Conservation (phyloP, 2,329 filamentous ascomycete species). For the Sarocladium kiliense region DNA sequence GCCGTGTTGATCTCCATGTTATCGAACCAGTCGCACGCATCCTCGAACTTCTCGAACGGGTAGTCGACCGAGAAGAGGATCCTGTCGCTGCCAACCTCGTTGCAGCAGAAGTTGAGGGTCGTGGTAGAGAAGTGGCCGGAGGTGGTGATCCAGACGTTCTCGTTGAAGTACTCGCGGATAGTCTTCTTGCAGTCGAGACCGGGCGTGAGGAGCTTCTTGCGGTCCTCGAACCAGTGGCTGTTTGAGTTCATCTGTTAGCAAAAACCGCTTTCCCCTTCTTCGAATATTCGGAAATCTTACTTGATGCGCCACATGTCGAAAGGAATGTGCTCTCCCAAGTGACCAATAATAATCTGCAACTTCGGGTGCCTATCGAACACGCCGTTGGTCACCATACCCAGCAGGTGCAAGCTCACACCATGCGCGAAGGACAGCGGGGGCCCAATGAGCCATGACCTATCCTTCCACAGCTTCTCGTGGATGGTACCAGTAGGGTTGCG, state of each 20-base stretch:
- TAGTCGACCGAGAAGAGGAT: conserved; percentile 51
- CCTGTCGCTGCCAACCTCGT: conserved; percentile 42
- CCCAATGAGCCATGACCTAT: conserved; percentile 55
- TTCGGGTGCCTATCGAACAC: conserved; percentile 44
- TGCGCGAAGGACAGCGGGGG: conserved; percentile 55
- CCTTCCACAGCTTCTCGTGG: conserved; percentile 52
- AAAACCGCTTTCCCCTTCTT: not conserved
- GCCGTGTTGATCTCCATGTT: conserved; percentile 26
- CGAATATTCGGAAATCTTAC: not conserved
- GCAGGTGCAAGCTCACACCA: conserved; percentile 51
- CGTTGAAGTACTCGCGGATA: conserved; percentile 46
- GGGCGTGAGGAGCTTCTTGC: conserved; percentile 40
- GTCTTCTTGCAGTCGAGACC: conserved; percentile 42
- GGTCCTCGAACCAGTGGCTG: conserved; percentile 48
- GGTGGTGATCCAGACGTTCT: conserved; percentile 54
- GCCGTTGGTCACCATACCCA: conserved; percentile 45
- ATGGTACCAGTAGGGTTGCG: conserved; percentile 51
- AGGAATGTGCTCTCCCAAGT: conserved; percentile 44
- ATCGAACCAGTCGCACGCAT: conserved; percentile 38
- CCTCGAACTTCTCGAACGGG: conserved; percentile 42
- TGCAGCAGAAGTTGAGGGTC: conserved; percentile 43
- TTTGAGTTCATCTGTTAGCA: not conserved
- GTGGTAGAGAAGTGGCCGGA: conserved; percentile 50
- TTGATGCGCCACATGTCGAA: conserved; percentile 46
- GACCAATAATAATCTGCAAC: conserved; percentile 41